These are phyloP conservation scores for Trichosporon ovoides DNA, from an alignment of 1,284 basidiomycete genomes.

Conservation along the genomic window DNA sequence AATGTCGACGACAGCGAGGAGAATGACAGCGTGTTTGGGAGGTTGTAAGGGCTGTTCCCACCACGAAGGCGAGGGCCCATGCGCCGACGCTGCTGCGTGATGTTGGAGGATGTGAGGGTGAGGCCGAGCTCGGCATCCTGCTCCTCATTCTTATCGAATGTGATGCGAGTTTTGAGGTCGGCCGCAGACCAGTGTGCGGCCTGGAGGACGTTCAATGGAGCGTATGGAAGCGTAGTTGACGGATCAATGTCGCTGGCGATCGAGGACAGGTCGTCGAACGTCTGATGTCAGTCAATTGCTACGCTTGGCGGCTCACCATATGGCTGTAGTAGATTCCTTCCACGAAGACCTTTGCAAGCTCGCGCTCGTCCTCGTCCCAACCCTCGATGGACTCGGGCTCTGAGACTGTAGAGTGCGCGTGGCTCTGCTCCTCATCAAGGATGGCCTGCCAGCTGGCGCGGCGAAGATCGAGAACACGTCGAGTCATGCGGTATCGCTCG, in stretches of 20 bases:
- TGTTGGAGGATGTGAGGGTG: constrained; percentile 29
- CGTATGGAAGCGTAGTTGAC: constrained; percentile 62
- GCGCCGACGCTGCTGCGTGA: constrained; percentile 25
- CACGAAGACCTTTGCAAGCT: constrained; percentile 63
- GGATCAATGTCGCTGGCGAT: constrained; percentile 70
- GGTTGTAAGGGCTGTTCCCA: constrained; percentile 3
- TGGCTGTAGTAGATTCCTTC: constrained; percentile 81
- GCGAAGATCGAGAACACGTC: constrained; percentile 67
- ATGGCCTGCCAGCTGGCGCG: constrained; percentile 49
- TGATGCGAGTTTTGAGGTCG: constrained; percentile 37
- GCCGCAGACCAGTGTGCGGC: constrained; percentile 64
- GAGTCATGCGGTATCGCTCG: constrained; percentile 73
- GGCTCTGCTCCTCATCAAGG: constrained; percentile 14
- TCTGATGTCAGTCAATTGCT: constrained; percentile 48
- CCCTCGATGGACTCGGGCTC: constrained; percentile 24
- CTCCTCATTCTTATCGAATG: constrained; percentile 13
- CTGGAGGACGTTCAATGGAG: constrained; percentile 63
- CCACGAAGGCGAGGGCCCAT: constrained; percentile 10
- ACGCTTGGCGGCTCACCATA: constrained; percentile 59
- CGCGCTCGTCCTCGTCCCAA: constrained; percentile 46
- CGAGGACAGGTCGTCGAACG: constrained; percentile 66
- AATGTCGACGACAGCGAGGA: constrained; percentile 20
- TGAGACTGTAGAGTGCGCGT: not conserved
- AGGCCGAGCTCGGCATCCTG: constrained; percentile 39
- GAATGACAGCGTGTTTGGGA: constrained; percentile 15